A percentile compares a stretch with the other conserved stretches of the same genome.
Conservation (phyloP, 345 rosid species). For the Hibiscus syriacus region DNA sequence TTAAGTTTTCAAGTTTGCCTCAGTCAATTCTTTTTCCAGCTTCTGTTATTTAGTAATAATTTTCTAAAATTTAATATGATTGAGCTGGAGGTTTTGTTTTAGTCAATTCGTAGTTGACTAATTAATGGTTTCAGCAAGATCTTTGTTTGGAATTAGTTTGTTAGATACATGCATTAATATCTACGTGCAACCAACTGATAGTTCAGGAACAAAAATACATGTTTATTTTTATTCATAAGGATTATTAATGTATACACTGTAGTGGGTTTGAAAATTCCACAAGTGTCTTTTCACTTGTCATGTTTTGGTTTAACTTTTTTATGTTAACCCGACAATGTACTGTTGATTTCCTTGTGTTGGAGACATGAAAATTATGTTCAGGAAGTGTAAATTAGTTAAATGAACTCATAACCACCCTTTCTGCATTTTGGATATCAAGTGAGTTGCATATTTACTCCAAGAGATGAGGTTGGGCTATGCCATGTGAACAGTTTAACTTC, state of each 20-base stretch:
- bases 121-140: constrained; percentile 5
- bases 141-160: neutral
- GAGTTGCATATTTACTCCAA: neutral
- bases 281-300: neutral
- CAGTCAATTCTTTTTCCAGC: neutral
- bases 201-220: neutral
- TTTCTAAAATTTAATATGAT: neutral
- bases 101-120: neutral
- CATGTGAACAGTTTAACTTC: neutral
- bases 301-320: neutral
- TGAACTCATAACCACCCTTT: neutral
- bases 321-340: neutral
- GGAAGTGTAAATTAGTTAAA: neutral
- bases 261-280: neutral
- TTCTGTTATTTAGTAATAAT: neutral
- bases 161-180: neutral
- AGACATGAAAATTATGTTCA: neutral
- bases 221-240: neutral
- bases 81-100: neutral
- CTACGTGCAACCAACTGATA: neutral
- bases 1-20: neutral
- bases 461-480: neutral
- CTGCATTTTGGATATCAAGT: neutral
- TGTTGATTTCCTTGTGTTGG: neutral
- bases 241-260: neutral